A percentile compares a stretch with the other conserved stretches of the same genome.
phyloP scores from a whole-genome alignment of 2,329 filamentous ascomycete genomes.

The Diaporthe helianthi region DNA sequence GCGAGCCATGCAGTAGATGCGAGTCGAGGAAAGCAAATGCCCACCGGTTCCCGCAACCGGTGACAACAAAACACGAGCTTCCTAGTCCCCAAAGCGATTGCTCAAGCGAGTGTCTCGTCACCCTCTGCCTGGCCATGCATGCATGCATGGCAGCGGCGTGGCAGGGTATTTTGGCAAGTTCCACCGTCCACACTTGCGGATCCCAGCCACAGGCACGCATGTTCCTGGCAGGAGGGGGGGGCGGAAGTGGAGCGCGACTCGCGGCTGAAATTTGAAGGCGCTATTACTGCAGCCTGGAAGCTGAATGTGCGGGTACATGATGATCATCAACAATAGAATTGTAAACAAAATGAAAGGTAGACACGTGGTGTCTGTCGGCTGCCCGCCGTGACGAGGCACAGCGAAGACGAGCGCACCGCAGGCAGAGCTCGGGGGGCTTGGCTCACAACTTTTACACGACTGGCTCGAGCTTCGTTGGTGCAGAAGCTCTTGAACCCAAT shows the following conservation, averaged over 20 bases:
- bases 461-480: constrained; percentile 7
- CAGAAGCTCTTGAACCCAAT: constrained; percentile 8
- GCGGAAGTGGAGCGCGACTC: constrained; percentile 8
- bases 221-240: too few species aligned
- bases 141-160: neutral
- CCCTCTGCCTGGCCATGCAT: neutral
- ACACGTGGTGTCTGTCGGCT: neutral
- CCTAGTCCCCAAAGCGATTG: too few species aligned
- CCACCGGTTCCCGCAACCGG: neutral
- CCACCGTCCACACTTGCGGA: constrained; percentile 24
- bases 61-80: constrained; percentile 16
- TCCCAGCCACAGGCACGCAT: constrained; percentile 16
- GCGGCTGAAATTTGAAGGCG: constrained; percentile 8
- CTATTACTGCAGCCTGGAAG: constrained; percentile 7
- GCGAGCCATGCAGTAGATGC: neutral
- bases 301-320: neutral
- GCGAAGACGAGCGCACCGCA: neutral
- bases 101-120: neutral
- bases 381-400: neutral
- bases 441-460: constrained; percentile 11
- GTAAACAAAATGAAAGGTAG: neutral
- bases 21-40: constrained; percentile 8
- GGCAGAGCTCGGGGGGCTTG: neutral
- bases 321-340: neutral
- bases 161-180: constrained; percentile 10